These are phyloP conservation scores for Mycotypha africana DNA, from an alignment of 371 early-diverging fungal genomes.

Conservation along the genomic window DNA sequence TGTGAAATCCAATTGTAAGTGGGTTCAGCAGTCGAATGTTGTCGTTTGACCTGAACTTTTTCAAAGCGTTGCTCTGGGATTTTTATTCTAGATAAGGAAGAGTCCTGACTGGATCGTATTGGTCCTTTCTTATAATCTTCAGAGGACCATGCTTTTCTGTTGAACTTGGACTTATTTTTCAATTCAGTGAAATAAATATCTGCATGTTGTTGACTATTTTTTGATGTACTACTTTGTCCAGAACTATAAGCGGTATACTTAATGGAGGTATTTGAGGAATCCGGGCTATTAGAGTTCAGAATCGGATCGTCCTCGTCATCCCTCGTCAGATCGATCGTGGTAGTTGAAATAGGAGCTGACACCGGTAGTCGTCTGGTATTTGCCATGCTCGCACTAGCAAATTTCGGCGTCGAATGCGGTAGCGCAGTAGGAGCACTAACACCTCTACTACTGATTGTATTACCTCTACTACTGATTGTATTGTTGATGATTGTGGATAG, in stretches of 20 bases:
- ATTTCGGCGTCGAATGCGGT: too few species aligned
- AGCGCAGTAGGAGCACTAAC: too few species aligned
- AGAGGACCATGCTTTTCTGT: conserved; percentile 6
- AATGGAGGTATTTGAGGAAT: background rate
- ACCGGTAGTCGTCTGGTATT: too few species aligned
- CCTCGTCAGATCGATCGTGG: conserved; percentile 8
- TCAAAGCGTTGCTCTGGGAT: background rate
- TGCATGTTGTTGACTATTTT: background rate
- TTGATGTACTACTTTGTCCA: background rate
- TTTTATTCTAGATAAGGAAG: background rate
- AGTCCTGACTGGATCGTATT: conserved; percentile 9
- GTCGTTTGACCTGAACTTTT: background rate
- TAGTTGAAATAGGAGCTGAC: too few species aligned
- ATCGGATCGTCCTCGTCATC: conserved; percentile 2
- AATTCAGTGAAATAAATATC: too few species aligned
- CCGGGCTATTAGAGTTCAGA: background rate
- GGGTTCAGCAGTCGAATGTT: background rate
- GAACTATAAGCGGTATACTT: background rate
- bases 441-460: too few species aligned
- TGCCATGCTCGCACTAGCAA: too few species aligned
- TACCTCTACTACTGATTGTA: too few species aligned
- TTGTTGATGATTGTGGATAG: conserved; percentile 1
- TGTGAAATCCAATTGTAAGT: conserved; percentile 9
- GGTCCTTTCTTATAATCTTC: conserved; percentile 5
- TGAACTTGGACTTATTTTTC: conserved; percentile 12